Evolutionary conservation across 2,329 filamentous ascomycete genomes (phyloP), one percentile per base, ranked within the genome.

Genomic region (Lanzia echinophila): DNA sequence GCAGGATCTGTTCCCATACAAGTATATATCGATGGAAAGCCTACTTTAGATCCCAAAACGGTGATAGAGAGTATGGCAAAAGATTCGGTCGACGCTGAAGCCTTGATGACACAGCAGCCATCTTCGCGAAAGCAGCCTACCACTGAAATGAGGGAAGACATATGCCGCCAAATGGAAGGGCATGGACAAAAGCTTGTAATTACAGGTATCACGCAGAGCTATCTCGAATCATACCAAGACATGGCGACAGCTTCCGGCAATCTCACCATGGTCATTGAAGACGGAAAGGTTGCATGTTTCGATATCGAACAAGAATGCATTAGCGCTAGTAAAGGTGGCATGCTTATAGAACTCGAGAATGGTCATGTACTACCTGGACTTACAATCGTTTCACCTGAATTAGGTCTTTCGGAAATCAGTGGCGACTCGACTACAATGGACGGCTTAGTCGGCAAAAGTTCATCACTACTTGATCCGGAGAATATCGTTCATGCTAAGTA

Each of bases 341-440:
- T 63, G 19, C 58, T 62, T 3, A 63, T 79, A 15, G 33, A 65
- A 3, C 68, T 80, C 3, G 44, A 67, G 13, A 67, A 80, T 41
- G 78, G 77, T 2, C 66, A 79, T 56, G 60, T 79, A 34, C 69
- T 74, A 7, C 74, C 77, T 2, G 72, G 76, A 0, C 62, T 81
- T 32, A 78, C 73, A n/a, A 72, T 75, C 2, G 68, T 81, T 33
- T 73, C 75, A 3, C 68, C 70, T 5, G 62, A 65, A 7, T 70
- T 82, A 2, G 79, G 79, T 1, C 66, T 81, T 3, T 64, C 68
- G 11, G 79, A 81, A 60, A 80, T 81, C 39, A 62, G 66, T 19
- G 67, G 64, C 1, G 74, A 77, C 48, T 57, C 60, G 1, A 66
- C 64, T 20, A 79, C 79, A 0, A 68, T 72, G 2, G 78, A 82